Evolutionary conservation across 1,284 basidiomycete genomes (phyloP).

Genomic region (Marasmius tenuissimus): DNA sequence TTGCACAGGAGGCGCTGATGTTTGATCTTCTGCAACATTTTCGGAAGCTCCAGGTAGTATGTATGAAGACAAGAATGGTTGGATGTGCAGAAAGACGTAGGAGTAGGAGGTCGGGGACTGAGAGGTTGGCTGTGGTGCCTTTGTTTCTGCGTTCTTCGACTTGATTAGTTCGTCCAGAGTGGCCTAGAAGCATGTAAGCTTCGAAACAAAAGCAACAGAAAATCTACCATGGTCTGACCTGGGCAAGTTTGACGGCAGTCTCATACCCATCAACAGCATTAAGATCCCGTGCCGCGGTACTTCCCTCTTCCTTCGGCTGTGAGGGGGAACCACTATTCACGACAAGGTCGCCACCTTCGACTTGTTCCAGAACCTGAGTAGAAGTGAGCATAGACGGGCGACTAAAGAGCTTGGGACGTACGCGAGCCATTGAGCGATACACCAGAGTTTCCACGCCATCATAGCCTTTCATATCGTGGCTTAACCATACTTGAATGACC

Average conservation of each 20-base stretch:
- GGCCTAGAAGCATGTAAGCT: slow-evolving; percentile 46
- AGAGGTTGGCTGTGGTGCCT: slow-evolving; percentile 40
- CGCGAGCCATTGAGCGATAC: slow-evolving; percentile 80
- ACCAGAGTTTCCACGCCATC: slow-evolving; percentile 96
- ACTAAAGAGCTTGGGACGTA: slow-evolving; percentile 34
- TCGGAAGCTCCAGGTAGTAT: slow-evolving; percentile 36
- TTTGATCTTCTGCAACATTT: slow-evolving; percentile 10
- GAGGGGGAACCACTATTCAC: slow-evolving; percentile 85
- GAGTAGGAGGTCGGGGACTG: slow-evolving; percentile 85
- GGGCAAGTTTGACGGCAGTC: slow-evolving; percentile 78
- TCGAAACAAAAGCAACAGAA: neutral
- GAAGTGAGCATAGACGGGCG: slow-evolving; percentile 6
- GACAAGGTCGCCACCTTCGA: slow-evolving; percentile 88
- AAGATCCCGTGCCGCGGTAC: slow-evolving; percentile 60
- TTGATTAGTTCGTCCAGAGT: slow-evolving; percentile 79
- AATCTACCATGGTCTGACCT: slow-evolving; percentile 43
- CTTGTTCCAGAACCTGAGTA: slow-evolving; percentile 84
- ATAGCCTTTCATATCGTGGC: slow-evolving; percentile 96
- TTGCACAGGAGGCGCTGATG: slow-evolving; percentile 21
- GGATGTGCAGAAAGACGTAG: slow-evolving; percentile 91
- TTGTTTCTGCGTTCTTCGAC: slow-evolving; percentile 41
- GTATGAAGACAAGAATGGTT: slow-evolving; percentile 76
- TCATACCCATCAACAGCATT: slow-evolving; percentile 85
- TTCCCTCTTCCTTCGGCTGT: slow-evolving; percentile 53
- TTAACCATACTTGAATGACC: slow-evolving; percentile 93